Evolutionary conservation across 1,284 basidiomycete genomes (phyloP).

Genomic region (Heterobasidion occidentale): DNA sequence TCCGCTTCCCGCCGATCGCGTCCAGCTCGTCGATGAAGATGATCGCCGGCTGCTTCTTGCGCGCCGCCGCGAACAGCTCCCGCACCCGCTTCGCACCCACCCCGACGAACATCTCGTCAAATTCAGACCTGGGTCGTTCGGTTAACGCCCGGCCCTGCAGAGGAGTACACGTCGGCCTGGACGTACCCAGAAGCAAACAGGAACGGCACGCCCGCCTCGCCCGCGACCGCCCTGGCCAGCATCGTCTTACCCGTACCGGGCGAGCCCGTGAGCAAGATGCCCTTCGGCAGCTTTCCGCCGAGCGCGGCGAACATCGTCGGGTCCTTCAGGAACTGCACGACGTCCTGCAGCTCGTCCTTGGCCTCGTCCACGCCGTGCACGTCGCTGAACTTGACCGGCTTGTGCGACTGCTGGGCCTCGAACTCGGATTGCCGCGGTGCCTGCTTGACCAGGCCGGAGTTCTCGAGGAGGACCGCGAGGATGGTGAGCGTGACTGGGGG

Average conservation of each 20-base stretch:
- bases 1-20: slow-evolving; percentile 90
- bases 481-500: slow-evolving; percentile 71
- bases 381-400: slow-evolving; percentile 83
- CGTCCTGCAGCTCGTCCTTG: slow-evolving; percentile 87
- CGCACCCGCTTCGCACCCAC: slow-evolving; percentile 95
- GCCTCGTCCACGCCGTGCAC: slow-evolving; percentile 95
- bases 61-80: slow-evolving; percentile 91
- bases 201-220: slow-evolving; percentile 94
- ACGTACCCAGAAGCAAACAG: slow-evolving; percentile 77
- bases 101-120: slow-evolving; percentile 97
- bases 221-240: slow-evolving; percentile 92
- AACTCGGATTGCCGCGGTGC: slow-evolving; percentile 73
- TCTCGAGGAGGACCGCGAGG: slow-evolving; percentile 84
- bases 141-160: slow-evolving; percentile 6
- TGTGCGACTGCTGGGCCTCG: slow-evolving; percentile 62
- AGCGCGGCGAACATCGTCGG: slow-evolving; percentile 83
- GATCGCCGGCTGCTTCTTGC: slow-evolving; percentile 92
- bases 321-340: slow-evolving; percentile 90
- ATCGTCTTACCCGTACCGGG: slow-evolving; percentile 97
- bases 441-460: slow-evolving; percentile 85
- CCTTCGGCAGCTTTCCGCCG: slow-evolving; percentile 89
- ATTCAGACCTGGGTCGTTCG: slow-evolving; percentile 66
- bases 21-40: slow-evolving; percentile 95
- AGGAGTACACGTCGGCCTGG: neutral
- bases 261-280: slow-evolving; percentile 82